Evolutionary conservation across 192 early-diverging fungal genomes (phyloP), one percentile per base, ranked within the genome.

Genomic region (Coemansia sp.): DNA sequence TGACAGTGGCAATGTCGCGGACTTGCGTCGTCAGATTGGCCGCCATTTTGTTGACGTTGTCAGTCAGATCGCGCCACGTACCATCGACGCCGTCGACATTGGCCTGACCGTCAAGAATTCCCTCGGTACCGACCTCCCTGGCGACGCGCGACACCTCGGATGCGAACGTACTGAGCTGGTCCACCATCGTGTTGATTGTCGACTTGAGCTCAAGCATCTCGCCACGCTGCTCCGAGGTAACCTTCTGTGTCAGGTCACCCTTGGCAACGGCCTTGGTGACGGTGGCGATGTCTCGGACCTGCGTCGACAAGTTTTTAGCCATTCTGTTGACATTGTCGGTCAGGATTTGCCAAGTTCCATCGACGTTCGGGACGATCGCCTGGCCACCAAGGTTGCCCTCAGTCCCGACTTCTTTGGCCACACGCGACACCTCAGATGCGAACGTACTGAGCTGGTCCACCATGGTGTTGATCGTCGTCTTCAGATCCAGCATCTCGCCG

Each of bases 61-160:
- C 87, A 0, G 87, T 89, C 0, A 91, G 69, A 39, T 89, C 87
- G 53, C 86, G 86, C 89, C 89, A 91, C 14, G 87, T 89, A 4
- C 89, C 89, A 24, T 83, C 89, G 7, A 90, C 87, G 36, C 77
- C 83, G 37, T 75, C 70, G 0, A 90, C 87, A 0, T 67, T 65
- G 11, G 89, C 89, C 46, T 88, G 87, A 17, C 89, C 88, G 5
- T 85, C 88, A 0, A 89, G 71, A 0, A 73, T 65, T 4, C 88
- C 88, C 11, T 89, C 88, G 0, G 88, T 90, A 10, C 92, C 92
- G 29, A 93, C 92, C 68, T 91, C 89, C 7, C 76, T 71, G 0
- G 92, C 89, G 8, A 93, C 89, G 54, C 92, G 87, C 0, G 89
- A 89, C 0, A 92, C 92, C 79, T 93, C 89, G 37, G 74, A 73